A percentile compares a stretch with the other conserved stretches of the same genome.
Evolutionary conservation across 805 yeast species (phyloP).

Genomic region (Blastobotrys parvus): DNA sequence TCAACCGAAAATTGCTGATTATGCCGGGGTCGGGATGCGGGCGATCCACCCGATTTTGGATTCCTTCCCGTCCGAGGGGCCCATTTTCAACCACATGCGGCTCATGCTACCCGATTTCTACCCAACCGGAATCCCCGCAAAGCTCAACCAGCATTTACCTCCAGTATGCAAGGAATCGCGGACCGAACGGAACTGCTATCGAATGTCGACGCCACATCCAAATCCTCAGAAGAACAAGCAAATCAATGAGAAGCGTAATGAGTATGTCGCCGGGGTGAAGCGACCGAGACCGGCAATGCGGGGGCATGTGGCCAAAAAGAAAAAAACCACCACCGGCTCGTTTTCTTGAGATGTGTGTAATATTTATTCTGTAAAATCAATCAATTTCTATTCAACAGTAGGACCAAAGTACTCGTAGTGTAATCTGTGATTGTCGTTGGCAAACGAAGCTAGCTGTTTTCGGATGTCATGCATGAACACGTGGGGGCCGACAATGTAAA

Average conservation of each 20-base stretch:
- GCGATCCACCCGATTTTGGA: not conserved
- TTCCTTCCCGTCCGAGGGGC: not conserved
- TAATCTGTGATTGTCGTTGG: constrained; percentile 1
- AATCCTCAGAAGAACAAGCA: no score
- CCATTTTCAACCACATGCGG: not conserved
- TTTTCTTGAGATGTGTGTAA: no score
- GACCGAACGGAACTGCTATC: not conserved
- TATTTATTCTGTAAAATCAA: no score
- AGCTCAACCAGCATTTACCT: not conserved
- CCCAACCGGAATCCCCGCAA: not conserved
- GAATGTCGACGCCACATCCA: not conserved
- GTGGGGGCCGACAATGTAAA: constrained; percentile 8
- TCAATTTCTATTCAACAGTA: constrained; percentile 10
- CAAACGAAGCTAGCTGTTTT: not conserved
- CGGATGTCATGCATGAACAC: constrained; percentile 7
- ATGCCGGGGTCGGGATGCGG: not conserved
- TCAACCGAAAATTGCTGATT: not conserved
- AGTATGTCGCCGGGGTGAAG: not conserved
- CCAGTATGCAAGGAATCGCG: not conserved
- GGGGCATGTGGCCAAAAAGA: no score
- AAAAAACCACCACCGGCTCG: no score
- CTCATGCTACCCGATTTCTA: not conserved
- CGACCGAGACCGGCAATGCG: not conserved
- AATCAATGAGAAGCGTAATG: not conserved
- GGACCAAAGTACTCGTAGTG: constrained; percentile 10